Base-by-base conservation (phyloP, 1,139 yeast genomes). In the Lodderomyces margitis region DNA sequence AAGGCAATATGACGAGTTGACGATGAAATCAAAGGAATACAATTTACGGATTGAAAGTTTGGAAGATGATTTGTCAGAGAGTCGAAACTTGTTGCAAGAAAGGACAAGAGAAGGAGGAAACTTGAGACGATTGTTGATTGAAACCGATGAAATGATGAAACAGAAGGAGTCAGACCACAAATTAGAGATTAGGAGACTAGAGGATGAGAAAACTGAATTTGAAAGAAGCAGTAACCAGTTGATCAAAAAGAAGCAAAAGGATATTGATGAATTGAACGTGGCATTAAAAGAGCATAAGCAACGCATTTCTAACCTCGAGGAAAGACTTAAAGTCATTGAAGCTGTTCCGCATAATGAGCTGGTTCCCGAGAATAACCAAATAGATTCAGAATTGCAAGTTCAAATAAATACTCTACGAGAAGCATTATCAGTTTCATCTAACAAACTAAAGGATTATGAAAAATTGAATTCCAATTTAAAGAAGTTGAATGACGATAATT, bases 11-110 rank as follows among this genome's bases (percentile, higher is more conserved):
- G 96, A 89, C 37, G 98, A 91, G 55, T 62, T 88, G 39, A 61
- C 72, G 5, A 76, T 84, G 75, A 80, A 84, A 42, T 64, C 83
- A 25, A 78, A 78, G 47, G 98, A 91, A 52, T 69, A 81, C 3
- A 71, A 73, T 25, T 69, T 70, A 41, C 74, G 78, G 48, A 69
- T 78, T 21, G 92, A 87, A 45, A 75, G 80, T 2, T 61, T 91
- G 38, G 91, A 87, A 51, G 96, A 88, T 45, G 96, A 91, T 54
- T 62, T 91, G 12, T 68, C 77, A 8, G 98, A 91, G 45, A 70
- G 87, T 4, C 77, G 88, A 46, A 75, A 78, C 35, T 71, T 81
- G 59, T 64, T 91, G 7, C 92, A 83, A 54, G 96, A 89, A 51
- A 77, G 95, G 48, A 80, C 84, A 0, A 71, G 91, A 38, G 98